Conservation (phyloP, 2,329 filamentous ascomycete species). For the Thermoascus crustaceus region DNA sequence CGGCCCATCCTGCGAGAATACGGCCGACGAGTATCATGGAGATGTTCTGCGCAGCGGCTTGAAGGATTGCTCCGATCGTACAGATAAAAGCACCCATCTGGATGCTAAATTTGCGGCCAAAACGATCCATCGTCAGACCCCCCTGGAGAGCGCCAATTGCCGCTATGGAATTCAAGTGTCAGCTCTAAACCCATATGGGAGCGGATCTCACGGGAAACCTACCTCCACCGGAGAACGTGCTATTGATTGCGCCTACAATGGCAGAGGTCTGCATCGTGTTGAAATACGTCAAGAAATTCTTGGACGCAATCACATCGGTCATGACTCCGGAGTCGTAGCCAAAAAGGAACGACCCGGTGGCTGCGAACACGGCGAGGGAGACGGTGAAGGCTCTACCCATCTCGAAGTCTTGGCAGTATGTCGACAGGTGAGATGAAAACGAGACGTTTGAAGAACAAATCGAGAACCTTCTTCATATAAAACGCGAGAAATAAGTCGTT, state of each 20-base stretch:
- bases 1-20: constrained; percentile 41
- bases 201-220: no score
- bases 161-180: no score
- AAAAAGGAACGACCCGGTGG: constrained; percentile 31
- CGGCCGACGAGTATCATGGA: constrained; percentile 52
- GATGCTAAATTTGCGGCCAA: constrained; percentile 53
- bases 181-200: no score
- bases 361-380: constrained; percentile 5
- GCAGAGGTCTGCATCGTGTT: constrained; percentile 39
- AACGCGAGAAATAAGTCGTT: no score
- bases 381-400: constrained; percentile 6
- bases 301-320: constrained; percentile 7
- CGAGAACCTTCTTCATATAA: no score
- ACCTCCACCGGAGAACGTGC: constrained; percentile 54
- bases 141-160: constrained; percentile 48
- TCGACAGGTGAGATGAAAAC: no score
- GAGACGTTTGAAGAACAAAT: no score
- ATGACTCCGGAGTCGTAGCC: constrained; percentile 36
- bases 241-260: constrained; percentile 55
- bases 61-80: constrained; percentile 50
- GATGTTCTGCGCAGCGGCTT: constrained; percentile 49
- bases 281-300: constrained; percentile 39
- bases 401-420: no score
- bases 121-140: constrained; percentile 52
- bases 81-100: constrained; percentile 53